Base-by-base conservation (phyloP, 1,284 basidiomycete genomes). In the Lentinula novae-zelandiae region DNA sequence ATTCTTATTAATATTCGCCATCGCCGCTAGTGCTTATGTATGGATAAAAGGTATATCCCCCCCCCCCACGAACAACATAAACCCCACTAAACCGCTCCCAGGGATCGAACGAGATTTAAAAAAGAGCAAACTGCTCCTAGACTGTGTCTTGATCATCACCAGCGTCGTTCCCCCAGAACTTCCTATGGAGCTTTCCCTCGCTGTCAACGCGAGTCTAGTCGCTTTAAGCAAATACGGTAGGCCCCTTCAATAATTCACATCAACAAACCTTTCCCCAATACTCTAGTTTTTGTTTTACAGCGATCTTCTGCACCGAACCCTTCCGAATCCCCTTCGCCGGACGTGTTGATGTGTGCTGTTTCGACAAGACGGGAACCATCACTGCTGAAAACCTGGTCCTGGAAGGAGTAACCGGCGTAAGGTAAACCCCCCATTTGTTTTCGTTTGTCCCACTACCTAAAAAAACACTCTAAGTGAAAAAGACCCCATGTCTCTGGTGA, bases 331-430 rank as follows among this genome's bases (percentile, higher is more conserved):
- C 96, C 0, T 92, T 81, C 64, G 95, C 95, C 9, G 95, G 96
- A 6, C 85, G 93, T 34, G 94, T 98, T 5, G 95, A 98, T 67
- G 90, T 98, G 10, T 98, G 95, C 74, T 98, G 96, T 75, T 98
- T 98, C 68, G 95, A 98, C 77, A 98, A 98, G 81, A 98, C 95
- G 0, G 96, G 95, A 36, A 98, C 95, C 0, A 96, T 98, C 65
- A 98, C 95, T 0, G 93, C 93, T 0, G 95, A 97, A 73, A 89
- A 95, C 73, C 77, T 98, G n/a, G 93, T 97, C 12, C 82, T 97
- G 0, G 94, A 98, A 72, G 96, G 95, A 64, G 84, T 98, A 40
- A 92, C 83, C 44, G 95, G 95, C 60, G 82, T 95, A 34, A 83
- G 93, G 93, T 95, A 68, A 69, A 3, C 7, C 20, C 0, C 90